Base-by-base conservation (phyloP, 75 land plant species). In the Adiantum capillusveneris region DNA sequence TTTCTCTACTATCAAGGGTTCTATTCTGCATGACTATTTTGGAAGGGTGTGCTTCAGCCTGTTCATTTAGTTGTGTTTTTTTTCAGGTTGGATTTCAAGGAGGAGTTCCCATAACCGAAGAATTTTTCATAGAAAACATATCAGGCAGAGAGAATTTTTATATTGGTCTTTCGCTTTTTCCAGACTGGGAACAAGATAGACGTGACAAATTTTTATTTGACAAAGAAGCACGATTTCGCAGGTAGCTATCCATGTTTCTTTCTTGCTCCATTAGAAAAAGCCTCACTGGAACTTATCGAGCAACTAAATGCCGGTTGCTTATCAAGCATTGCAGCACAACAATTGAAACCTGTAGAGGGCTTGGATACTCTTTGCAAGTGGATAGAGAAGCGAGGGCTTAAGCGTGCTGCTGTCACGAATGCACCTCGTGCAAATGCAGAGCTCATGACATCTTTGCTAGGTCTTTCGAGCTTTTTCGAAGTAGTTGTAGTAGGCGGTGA, bases 321-420 rank as follows among this genome's bases (percentile, higher is more conserved):
- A 28, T 55, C 17, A 3, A 93, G 96, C 30, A 62, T 83, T 63
- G 92, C 78, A 9, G 25, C 63, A 12, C 60, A 83, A 54, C 65
- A 85, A 37, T 31, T 93, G 64, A 60, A 68, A 34, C 75, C 95
- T 0, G 65, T 88, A 17, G 53, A 62, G 44, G 98, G 98, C 56
- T 75, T 93, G 1, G 50, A 79, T 36, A 76, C 56, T 12, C 42
- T 76, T 17, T 76, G 68, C 29, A 73, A 81, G 64, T 93, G 95
- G 95, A 70, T 88, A 14, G 74, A 85, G 64, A 77, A 83, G 27
- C 67, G 53, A 7, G 95, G 95, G 7, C 52, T 93, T 50, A 80
- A 75, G 62, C 78, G 96, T 22, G 98, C 95, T 31, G 95, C 95
- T 18, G 98, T 93, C n/a, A 85, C 95, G 7, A 93, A 93, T 77